phyloP scores from a whole-genome alignment of 2,329 filamentous ascomycete species.

The Phaeosphaeriaceae sp. region DNA sequence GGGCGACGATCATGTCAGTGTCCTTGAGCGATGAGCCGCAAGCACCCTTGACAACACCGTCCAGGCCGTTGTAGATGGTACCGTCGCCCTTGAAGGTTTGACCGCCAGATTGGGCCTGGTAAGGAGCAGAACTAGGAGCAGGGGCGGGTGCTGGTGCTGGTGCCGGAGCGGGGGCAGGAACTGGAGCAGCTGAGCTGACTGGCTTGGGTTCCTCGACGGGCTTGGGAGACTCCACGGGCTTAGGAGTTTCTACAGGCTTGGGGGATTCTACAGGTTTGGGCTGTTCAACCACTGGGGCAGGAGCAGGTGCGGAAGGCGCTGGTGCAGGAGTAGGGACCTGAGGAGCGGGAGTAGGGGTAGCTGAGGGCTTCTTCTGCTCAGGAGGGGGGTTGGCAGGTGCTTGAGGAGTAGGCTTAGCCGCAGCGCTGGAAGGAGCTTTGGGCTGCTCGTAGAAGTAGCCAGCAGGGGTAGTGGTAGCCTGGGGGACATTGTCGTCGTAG shows the following conservation, averaged over 20 bases:
- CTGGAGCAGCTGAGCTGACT: slow-evolving; percentile 8
- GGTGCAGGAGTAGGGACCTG: slow-evolving; percentile 11
- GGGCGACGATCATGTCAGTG: slow-evolving; percentile 34
- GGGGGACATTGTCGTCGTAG: slow-evolving; percentile 32
- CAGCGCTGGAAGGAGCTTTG: slow-evolving; percentile 25
- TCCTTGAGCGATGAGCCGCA: slow-evolving; percentile 38
- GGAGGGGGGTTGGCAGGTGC: slow-evolving; percentile 17
- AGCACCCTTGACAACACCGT: slow-evolving; percentile 30
- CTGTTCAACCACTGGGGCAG: slow-evolving; percentile 14
- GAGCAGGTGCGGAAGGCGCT: slow-evolving; percentile 2
- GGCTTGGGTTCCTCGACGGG: slow-evolving; percentile 10
- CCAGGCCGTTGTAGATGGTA: slow-evolving; percentile 42
- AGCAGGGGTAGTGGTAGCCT: slow-evolving; percentile 26
- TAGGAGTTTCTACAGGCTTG: slow-evolving; percentile 6
- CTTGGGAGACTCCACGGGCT: slow-evolving; percentile 6
- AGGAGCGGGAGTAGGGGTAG: neutral
- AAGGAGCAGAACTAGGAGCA: slow-evolving; percentile 5
- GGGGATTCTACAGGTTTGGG: slow-evolving; percentile 8
- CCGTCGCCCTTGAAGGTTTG: slow-evolving; percentile 34
- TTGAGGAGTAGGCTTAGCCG: slow-evolving; percentile 17
- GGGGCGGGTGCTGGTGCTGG: slow-evolving; percentile 7
- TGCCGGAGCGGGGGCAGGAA: slow-evolving; percentile 11
- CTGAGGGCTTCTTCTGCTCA: slow-evolving; percentile 3
- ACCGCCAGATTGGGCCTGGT: slow-evolving; percentile 10
- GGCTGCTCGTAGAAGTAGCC: slow-evolving; percentile 34